phyloP scores from a whole-genome alignment of 2,329 filamentous ascomycete species.

The Onygena corvina region DNA sequence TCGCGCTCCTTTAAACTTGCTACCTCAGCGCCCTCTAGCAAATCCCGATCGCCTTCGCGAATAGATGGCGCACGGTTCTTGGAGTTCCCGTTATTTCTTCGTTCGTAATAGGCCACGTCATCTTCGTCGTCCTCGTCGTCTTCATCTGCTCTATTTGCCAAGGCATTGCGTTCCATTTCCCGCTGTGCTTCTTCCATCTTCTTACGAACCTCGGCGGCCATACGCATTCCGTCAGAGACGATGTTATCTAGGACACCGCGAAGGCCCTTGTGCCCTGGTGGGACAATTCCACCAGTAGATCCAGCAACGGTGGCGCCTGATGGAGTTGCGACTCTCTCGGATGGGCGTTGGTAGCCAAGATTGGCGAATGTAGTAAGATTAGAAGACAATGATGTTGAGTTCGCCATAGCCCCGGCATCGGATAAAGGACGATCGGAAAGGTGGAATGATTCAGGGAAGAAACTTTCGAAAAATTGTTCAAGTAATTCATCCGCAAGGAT shows the following conservation, averaged over 20 bases:
- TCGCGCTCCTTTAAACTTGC: slow-evolving; percentile 35
- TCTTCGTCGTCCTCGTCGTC: slow-evolving; percentile 47
- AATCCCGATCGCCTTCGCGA: slow-evolving; percentile 46
- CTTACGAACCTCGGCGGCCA: slow-evolving; percentile 80
- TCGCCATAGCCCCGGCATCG: slow-evolving; percentile 36
- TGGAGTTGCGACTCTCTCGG: slow-evolving; percentile 26
- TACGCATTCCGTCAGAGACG: slow-evolving; percentile 91
- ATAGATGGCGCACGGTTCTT: slow-evolving; percentile 21
- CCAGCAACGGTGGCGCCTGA: slow-evolving; percentile 35
- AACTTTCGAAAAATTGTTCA: slow-evolving; percentile 94
- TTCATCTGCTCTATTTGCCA: slow-evolving; percentile 59
- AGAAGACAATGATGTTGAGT: slow-evolving; percentile 44
- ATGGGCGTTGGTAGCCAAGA: slow-evolving; percentile 42
- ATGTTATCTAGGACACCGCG: slow-evolving; percentile 94
- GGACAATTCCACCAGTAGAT: slow-evolving; percentile 48
- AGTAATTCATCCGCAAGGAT: slow-evolving; percentile 90
- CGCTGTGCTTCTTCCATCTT: slow-evolving; percentile 92
- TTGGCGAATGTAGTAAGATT: slow-evolving; percentile 79
- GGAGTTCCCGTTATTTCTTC: slow-evolving; percentile 15
- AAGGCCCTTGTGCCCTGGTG: slow-evolving; percentile 61
- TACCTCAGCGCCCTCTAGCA: slow-evolving; percentile 26
- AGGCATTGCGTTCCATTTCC: slow-evolving; percentile 72
- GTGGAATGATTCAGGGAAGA: slow-evolving; percentile 85
- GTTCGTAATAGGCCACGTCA: slow-evolving; percentile 32
- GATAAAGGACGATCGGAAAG: slow-evolving; percentile 51